A percentile compares a stretch with the other conserved stretches of the same genome.
These are phyloP conservation scores for Boletellus ananas DNA, from an alignment of 768 basidiomycete species.

Conservation along the genomic window DNA sequence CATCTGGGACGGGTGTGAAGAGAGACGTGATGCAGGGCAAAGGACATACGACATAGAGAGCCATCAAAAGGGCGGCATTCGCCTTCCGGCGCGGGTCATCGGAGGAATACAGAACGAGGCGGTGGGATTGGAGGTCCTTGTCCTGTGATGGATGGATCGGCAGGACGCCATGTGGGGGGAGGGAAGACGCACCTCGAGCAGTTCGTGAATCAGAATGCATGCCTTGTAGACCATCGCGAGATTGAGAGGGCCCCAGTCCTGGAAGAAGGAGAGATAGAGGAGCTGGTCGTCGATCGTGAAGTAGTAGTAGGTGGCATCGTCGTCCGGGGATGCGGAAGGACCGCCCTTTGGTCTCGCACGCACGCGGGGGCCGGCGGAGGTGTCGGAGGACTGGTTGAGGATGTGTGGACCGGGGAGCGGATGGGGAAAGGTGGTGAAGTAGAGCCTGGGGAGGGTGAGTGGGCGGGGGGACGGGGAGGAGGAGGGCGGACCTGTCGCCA, in stretches of 20 bases:
- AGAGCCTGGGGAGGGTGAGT: conserved; percentile 53
- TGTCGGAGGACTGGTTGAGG: conserved; percentile 54
- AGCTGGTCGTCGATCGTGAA: conserved; percentile 93
- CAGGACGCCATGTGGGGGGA: conserved; percentile 18
- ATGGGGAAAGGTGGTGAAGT: conserved; percentile 84
- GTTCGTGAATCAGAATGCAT: conserved; percentile 87
- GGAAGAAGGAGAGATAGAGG: conserved; percentile 88
- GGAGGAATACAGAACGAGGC: conserved; percentile 85
- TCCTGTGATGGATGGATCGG: conserved; percentile 49
- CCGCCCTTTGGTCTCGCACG: conserved; percentile 57
- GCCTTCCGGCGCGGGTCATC: conserved; percentile 84
- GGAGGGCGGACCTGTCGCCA: conserved; percentile 58
- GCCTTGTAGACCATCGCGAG: conserved; percentile 91
- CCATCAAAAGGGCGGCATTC: conserved; percentile 92
- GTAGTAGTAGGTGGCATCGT: conserved; percentile 77
- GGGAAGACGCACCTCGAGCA: conserved; percentile 62
- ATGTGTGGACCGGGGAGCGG: conserved; percentile 63
- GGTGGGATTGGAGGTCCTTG: conserved; percentile 63
- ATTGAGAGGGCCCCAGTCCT: conserved; percentile 92
- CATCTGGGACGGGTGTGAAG: conserved; percentile 53
- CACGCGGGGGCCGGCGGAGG: conserved; percentile 54
- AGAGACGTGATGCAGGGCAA: conserved; percentile 5
- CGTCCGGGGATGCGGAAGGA: conserved; percentile 67
- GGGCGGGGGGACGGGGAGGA: not conserved
- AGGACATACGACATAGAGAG: conserved; percentile 80